These are phyloP conservation scores for Mycena sp. DNA, from an alignment of 1,284 basidiomycete species.

Conservation along the genomic window DNA sequence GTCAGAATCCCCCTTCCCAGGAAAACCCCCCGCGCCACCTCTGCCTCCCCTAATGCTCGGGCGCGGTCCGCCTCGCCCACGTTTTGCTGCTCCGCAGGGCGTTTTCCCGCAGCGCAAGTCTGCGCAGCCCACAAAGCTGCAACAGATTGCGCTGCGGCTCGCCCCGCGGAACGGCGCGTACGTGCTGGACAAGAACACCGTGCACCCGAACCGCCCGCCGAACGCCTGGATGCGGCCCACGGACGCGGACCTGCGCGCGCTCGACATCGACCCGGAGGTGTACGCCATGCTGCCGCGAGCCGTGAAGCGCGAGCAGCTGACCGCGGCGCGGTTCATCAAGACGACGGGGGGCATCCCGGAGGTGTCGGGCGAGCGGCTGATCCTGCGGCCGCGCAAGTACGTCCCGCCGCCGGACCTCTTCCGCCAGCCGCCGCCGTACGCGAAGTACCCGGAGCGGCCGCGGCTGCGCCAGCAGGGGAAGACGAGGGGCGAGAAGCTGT, in stretches of 20 bases:
- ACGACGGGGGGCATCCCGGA: constrained; percentile 52
- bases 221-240: constrained; percentile 39
- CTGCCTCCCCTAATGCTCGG: constrained; percentile 21
- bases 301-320: constrained; percentile 79
- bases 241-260: constrained; percentile 62
- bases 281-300: constrained; percentile 71
- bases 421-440: constrained; percentile 60
- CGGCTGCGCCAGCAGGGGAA: constrained; percentile 65
- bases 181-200: constrained; percentile 23
- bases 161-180: constrained; percentile 9
- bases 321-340: constrained; percentile 60
- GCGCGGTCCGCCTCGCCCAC: constrained; percentile 14
- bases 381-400: constrained; percentile 57
- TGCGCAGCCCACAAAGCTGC: constrained; percentile 13
- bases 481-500: constrained; percentile 55
- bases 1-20: constrained; percentile 54
- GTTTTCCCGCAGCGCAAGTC: constrained; percentile 12
- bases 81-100: not conserved
- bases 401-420: constrained; percentile 44
- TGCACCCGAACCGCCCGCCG: constrained; percentile 27
- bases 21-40: constrained; percentile 22
- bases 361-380: constrained; percentile 52
- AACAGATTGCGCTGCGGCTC: constrained; percentile 11
- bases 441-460: constrained; percentile 55
- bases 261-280: constrained; percentile 77